Conservation (phyloP, 345 rosid genomes). For the Erodium maritimum region DNA sequence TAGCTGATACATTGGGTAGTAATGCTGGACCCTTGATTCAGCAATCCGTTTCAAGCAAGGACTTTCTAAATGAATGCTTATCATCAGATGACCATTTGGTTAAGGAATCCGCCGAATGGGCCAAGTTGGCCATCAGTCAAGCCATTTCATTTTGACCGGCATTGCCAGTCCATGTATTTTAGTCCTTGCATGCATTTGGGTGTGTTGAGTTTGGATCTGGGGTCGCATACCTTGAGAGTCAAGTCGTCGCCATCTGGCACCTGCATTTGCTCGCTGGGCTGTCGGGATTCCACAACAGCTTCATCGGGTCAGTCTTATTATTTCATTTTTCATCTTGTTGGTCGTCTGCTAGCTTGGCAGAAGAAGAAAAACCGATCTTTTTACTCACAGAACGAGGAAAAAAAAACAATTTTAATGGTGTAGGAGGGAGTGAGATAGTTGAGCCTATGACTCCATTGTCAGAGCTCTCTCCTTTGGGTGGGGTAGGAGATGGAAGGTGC, state of each 20-base stretch:
- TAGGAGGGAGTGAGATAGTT: slow-evolving; percentile 7
- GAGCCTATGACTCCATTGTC: too few relatives aligned
- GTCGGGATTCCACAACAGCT: slow-evolving; percentile 4
- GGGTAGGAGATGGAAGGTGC: slow-evolving; percentile 3
- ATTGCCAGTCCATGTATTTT: slow-evolving; percentile 10
- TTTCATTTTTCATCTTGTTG: slow-evolving; percentile 9
- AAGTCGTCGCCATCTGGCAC: slow-evolving; percentile 31
- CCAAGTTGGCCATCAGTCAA: slow-evolving; percentile 47
- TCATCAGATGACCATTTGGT: slow-evolving; percentile 42
- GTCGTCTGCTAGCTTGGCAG: slow-evolving; percentile 1
- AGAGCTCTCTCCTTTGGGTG: too few relatives aligned
- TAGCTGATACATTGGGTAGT: slow-evolving; percentile 46
- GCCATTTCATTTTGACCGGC: slow-evolving; percentile 38
- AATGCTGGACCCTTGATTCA: slow-evolving; percentile 47
- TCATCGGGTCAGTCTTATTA: slow-evolving; percentile 8
- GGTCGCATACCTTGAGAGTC: slow-evolving; percentile 34
- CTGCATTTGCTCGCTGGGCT: slow-evolving; percentile 5
- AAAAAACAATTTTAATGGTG: slow-evolving; percentile 9
- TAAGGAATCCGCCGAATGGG: slow-evolving; percentile 63
- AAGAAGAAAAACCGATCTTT: slow-evolving; percentile 6
- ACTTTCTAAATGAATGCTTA: slow-evolving; percentile 42
- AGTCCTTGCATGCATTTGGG: slow-evolving; percentile 49
- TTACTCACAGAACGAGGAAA: slow-evolving; percentile 4
- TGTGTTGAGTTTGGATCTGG: slow-evolving; percentile 28
- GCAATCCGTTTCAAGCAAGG: slow-evolving; percentile 42